Evolutionary conservation across 345 rosid species (phyloP).

Genomic region (Pseudoturritis turrita): DNA sequence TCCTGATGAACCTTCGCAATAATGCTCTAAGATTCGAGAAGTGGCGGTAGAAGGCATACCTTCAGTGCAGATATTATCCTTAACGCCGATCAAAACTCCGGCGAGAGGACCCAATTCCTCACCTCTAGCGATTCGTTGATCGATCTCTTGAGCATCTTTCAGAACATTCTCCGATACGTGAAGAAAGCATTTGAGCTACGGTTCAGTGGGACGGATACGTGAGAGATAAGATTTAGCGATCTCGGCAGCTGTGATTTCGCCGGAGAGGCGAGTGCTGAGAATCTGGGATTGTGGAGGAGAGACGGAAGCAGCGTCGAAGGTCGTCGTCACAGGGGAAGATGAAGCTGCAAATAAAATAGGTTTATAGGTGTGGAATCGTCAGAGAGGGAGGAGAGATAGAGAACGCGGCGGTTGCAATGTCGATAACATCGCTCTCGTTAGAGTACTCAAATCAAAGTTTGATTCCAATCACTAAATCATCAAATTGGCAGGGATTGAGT

Average conservation of each 20-base stretch:
- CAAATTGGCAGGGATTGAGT: neutral
- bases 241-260: slow-evolving; percentile 55
- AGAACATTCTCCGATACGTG: slow-evolving; percentile 57
- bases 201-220: slow-evolving; percentile 65
- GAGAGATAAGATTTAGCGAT: slow-evolving; percentile 65
- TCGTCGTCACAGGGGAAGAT: slow-evolving; percentile 2
- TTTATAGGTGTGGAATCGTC: slow-evolving; percentile 20
- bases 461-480: neutral
- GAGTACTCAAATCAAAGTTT: neutral
- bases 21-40: slow-evolving; percentile 65
- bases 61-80: slow-evolving; percentile 81
- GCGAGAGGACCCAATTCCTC: slow-evolving; percentile 73
- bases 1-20: slow-evolving; percentile 92
- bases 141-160: slow-evolving; percentile 50
- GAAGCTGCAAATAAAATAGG: slow-evolving; percentile 20
- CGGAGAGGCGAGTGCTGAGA: slow-evolving; percentile 64
- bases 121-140: slow-evolving; percentile 42
- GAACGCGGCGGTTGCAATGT: slow-evolving; percentile 49
- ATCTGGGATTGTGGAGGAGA: slow-evolving; percentile 60
- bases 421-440: slow-evolving; percentile 34
- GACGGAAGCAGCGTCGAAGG: neutral
- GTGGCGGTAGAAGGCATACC: slow-evolving; percentile 91
- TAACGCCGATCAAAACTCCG: slow-evolving; percentile 73
- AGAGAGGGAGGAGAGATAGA: slow-evolving; percentile 46
- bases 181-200: slow-evolving; percentile 71